Evolutionary conservation across 2,329 filamentous ascomycete genomes (phyloP).

Genomic region (Penicillium sp.): DNA sequence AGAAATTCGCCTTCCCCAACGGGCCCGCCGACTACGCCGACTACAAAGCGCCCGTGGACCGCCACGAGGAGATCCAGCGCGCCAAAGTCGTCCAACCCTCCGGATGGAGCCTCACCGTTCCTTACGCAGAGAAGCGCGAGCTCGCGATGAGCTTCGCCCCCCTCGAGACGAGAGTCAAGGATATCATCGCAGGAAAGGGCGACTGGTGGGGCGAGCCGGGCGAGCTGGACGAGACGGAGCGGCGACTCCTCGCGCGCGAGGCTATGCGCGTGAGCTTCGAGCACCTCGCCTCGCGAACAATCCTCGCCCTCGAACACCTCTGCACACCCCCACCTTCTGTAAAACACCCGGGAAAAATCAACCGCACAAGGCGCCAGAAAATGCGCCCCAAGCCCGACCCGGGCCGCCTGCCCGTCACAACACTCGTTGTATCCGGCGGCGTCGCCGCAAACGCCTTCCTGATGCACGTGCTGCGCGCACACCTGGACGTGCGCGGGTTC

Average conservation of each 20-base stretch:
- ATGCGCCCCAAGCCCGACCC: not conserved
- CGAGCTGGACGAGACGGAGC: constrained; percentile 61
- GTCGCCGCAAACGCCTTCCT: constrained; percentile 87
- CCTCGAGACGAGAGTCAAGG: constrained; percentile 68
- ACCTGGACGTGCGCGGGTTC: constrained; percentile 71
- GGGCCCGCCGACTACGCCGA: constrained; percentile 41
- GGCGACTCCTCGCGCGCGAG: constrained; percentile 71
- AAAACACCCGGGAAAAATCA: too few relatives aligned
- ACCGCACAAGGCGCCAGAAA: constrained; percentile 10
- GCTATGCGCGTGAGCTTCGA: constrained; percentile 84
- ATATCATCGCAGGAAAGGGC: constrained; percentile 53
- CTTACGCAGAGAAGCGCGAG: constrained; percentile 63
- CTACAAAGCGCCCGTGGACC: constrained; percentile 64
- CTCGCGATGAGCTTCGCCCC: constrained; percentile 78
- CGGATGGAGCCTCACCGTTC: constrained; percentile 73
- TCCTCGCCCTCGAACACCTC: constrained; percentile 66
- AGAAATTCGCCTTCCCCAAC: constrained; percentile 75
- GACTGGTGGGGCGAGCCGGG: constrained; percentile 37
- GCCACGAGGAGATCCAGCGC: constrained; percentile 60
- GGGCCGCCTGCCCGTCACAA: constrained; percentile 47
- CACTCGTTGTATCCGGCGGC: constrained; percentile 84
- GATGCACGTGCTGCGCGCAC: constrained; percentile 65
- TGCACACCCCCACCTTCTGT: too few relatives aligned
- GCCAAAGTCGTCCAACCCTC: constrained; percentile 55
- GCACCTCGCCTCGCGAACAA: constrained; percentile 76